Percentiles rank a stretch among this genome's conserved stretches.
phyloP scores from a whole-genome alignment of 305 asterid genomes.

The Ajuga reptans region DNA sequence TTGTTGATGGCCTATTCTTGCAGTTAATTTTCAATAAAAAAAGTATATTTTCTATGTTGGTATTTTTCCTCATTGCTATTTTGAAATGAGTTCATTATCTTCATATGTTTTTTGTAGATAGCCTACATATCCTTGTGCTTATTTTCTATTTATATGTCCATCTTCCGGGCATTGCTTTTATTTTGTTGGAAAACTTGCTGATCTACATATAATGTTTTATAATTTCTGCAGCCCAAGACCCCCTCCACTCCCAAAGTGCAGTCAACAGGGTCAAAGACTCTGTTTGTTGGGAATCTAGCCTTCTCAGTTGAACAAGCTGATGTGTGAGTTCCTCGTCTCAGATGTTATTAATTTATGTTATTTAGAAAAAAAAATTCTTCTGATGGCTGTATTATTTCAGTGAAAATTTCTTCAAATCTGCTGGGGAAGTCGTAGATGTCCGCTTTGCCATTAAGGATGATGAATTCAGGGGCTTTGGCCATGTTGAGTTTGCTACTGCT shows the following conservation, averaged over 20 bases:
- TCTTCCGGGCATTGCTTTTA: no score
- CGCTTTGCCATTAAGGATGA: slow-evolving; percentile 56
- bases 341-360: neutral
- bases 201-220: neutral
- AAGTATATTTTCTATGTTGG: neutral
- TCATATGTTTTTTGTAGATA: no score
- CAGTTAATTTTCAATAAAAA: neutral
- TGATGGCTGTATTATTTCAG: slow-evolving; percentile 30
- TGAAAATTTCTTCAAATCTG: slow-evolving; percentile 57
- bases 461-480: slow-evolving; percentile 71
- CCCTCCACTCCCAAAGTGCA: slow-evolving; percentile 42
- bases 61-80: neutral
- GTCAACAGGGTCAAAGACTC: slow-evolving; percentile 35
- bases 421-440: slow-evolving; percentile 65
- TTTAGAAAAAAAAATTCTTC: neutral
- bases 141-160: no score
- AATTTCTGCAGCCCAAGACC: slow-evolving; percentile 44
- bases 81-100: no score
- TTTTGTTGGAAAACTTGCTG: no score
- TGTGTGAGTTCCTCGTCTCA: slow-evolving; percentile 42
- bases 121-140: no score
- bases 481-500: slow-evolving; percentile 70
- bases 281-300: slow-evolving; percentile 72
- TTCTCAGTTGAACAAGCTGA: slow-evolving; percentile 48
- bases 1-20: no score